Evolutionary conservation across 2,329 filamentous ascomycete species (phyloP).

Genomic region (Epichloe amarillans): DNA sequence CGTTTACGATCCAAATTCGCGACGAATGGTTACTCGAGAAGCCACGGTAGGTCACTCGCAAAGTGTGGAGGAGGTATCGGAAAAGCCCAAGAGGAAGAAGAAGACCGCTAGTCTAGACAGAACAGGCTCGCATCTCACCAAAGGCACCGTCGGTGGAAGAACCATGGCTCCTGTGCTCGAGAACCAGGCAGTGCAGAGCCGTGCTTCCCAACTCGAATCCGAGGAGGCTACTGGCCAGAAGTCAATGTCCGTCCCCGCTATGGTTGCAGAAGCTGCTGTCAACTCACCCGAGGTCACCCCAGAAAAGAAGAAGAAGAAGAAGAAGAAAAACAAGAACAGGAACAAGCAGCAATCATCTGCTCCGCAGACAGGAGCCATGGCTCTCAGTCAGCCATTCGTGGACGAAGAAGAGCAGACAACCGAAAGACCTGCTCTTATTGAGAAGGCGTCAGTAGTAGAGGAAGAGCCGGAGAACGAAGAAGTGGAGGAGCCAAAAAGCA

Average conservation of each 20-base stretch:
- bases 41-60: slow-evolving; percentile 31
- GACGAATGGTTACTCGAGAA: slow-evolving; percentile 42
- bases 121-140: slow-evolving; percentile 32
- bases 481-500: slow-evolving; percentile 10
- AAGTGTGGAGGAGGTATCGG: slow-evolving; percentile 23
- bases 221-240: background rate
- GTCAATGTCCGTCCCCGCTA: background rate
- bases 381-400: no score
- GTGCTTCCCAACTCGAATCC: background rate
- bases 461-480: slow-evolving; percentile 33
- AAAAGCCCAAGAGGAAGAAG: slow-evolving; percentile 30
- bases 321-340: slow-evolving; percentile 6
- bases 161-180: slow-evolving; percentile 35
- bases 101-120: slow-evolving; percentile 20
- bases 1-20: slow-evolving; percentile 53
- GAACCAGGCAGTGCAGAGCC: background rate
- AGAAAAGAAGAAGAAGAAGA: slow-evolving; percentile 6
- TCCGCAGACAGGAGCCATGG: background rate
- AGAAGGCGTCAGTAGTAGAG: slow-evolving; percentile 30
- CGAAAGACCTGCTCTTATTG: slow-evolving; percentile 10
- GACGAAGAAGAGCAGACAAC: background rate
- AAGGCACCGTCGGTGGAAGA: slow-evolving; percentile 38
- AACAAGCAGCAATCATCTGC: slow-evolving; percentile 1
- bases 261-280: background rate
- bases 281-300: background rate